These are phyloP conservation scores for Scheffersomyces insectosa DNA, from an alignment of 1,139 yeast species.

Conservation along the genomic window DNA sequence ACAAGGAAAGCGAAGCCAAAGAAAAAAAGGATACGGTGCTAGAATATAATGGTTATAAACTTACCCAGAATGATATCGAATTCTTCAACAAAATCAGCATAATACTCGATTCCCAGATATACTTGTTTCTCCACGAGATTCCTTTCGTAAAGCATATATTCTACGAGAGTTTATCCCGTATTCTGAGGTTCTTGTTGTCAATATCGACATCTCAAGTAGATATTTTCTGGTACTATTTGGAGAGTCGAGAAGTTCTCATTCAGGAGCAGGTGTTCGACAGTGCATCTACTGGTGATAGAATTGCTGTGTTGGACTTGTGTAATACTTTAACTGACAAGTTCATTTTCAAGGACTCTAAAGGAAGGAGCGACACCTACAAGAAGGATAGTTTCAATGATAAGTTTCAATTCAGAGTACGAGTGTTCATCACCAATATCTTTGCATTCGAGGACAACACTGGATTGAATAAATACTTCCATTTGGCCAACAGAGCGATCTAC, in stretches of 20 bases:
- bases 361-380: slow-evolving; percentile 28
- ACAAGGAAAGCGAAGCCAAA: background rate
- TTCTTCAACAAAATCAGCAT: slow-evolving; percentile 19
- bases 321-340: slow-evolving; percentile 39
- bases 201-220: slow-evolving; percentile 23
- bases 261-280: slow-evolving; percentile 27
- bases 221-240: slow-evolving; percentile 40
- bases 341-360: slow-evolving; percentile 17
- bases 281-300: slow-evolving; percentile 34
- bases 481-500: slow-evolving; percentile 26
- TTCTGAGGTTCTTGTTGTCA: slow-evolving; percentile 22
- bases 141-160: slow-evolving; percentile 21
- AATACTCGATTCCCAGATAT: slow-evolving; percentile 26
- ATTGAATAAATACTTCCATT: slow-evolving; percentile 40
- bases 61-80: background rate
- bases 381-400: slow-evolving; percentile 44
- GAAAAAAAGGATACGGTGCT: background rate
- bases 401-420: slow-evolving; percentile 38
- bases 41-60: slow-evolving; percentile 1
- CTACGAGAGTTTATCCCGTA: slow-evolving; percentile 22
- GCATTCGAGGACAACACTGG: slow-evolving; percentile 49
- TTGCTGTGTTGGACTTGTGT: slow-evolving; percentile 40
- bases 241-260: slow-evolving; percentile 27
- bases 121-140: slow-evolving; percentile 12
- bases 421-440: slow-evolving; percentile 34